A percentile compares a stretch with the other conserved stretches of the same genome.
These are phyloP conservation scores for Vigna hirtella DNA, from an alignment of 306 rosid species.

Conservation along the genomic window DNA sequence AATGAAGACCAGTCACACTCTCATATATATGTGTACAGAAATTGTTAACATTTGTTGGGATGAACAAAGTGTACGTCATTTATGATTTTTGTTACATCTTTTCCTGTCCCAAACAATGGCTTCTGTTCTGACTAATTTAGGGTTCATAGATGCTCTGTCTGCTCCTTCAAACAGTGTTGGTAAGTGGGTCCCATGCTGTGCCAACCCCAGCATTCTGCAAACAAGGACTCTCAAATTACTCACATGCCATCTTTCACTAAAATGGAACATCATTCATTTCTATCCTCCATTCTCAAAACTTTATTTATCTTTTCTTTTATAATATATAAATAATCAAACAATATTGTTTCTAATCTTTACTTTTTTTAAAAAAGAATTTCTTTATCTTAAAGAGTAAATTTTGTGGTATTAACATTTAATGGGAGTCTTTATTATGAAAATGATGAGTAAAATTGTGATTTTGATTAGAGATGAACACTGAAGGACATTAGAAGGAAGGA, in stretches of 20 bases:
- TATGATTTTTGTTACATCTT: slow-evolving; percentile 41
- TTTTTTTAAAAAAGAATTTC: too few relatives aligned
- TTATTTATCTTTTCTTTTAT: too few relatives aligned
- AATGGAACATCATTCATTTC: too few relatives aligned
- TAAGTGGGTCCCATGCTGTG: slow-evolving; percentile 36
- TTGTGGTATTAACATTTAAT: neutral
- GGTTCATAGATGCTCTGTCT: slow-evolving; percentile 29
- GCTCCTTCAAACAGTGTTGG: slow-evolving; percentile 32
- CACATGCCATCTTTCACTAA: too few relatives aligned
- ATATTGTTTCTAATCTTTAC: too few relatives aligned
- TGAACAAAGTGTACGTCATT: neutral
- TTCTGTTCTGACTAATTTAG: slow-evolving; percentile 11
- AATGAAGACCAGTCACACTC: neutral
- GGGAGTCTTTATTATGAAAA: neutral
- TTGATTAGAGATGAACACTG: too few relatives aligned
- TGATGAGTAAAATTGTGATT: too few relatives aligned
- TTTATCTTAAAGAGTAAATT: too few relatives aligned
- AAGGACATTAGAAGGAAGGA: neutral
- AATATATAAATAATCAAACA: too few relatives aligned
- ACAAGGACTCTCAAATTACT: too few relatives aligned
- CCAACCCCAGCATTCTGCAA: neutral
- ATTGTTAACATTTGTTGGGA: too few relatives aligned
- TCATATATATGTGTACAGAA: too few relatives aligned
- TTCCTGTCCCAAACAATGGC: slow-evolving; percentile 36
- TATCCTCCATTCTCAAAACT: neutral